Base-by-base conservation (phyloP, 2,329 filamentous ascomycete species). In the Diplodia intermedia region DNA sequence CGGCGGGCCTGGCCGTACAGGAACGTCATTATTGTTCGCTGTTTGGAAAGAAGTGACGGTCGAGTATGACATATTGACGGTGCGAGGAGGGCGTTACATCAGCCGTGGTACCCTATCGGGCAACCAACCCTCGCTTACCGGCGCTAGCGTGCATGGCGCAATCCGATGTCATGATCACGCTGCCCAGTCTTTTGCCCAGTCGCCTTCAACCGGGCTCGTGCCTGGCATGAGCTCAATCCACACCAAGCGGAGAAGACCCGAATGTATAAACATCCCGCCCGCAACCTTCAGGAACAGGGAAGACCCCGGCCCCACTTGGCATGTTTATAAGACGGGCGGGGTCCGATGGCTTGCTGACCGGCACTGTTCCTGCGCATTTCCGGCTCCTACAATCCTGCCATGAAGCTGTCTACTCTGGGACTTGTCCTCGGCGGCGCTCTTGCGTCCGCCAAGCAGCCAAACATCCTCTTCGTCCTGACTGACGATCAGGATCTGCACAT, bases 401-500 rank as follows among this genome's bases (percentile, higher is more conserved):
- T 66, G 63, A 66, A 56, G 43, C 56, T 50, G 23, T 15, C 63
- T 4, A 50, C 53, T 15, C n/a, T 56, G n/a, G 26, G 40, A 33
- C 54, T 57, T 15, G 31, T 66, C 52, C 29, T 66, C 5, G 33
- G 63, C 63, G 63, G 53, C 63, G 63, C 63, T 57, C 23, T 66
- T 33, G 63, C 63, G 52, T 49, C 52, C 14, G 63, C 63, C 29
- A 66, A 66, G 31, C 63, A 66, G 31, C 74, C 75, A 1, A 91
- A 91, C 70, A 86, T 91, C 55, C 79, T 91, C 23, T 89, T 91
- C 73, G 86, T 91, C 68, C 80, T 91, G 49, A 89, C 88, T 0
- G 89, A 91, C 69, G 89, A 91, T 70, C 89, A 91, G 72, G 89
- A 91, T 72, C 76, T 87, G 1, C 84, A 86, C 50, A 80, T 91